These are phyloP conservation scores for Piloderma croceum DNA, from an alignment of 768 basidiomycete species.

Conservation along the genomic window DNA sequence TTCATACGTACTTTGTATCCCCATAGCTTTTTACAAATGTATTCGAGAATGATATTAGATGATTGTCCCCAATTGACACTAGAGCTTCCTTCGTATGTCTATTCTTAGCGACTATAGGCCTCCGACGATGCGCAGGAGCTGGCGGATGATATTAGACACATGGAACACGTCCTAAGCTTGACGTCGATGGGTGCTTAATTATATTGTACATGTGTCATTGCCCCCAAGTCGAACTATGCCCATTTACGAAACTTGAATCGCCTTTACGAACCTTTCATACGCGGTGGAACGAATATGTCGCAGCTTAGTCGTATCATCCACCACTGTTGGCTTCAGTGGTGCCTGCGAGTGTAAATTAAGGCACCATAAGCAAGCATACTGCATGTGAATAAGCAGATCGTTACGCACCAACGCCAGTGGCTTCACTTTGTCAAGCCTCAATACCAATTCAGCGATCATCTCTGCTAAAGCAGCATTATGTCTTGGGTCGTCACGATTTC, in stretches of 20 bases:
- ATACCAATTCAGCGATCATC: constrained; percentile 63
- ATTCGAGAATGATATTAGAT: too few relatives aligned
- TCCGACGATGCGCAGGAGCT: too few relatives aligned
- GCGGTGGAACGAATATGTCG: constrained; percentile 60
- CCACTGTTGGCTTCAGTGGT: constrained; percentile 38
- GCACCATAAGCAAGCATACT: constrained; percentile 6
- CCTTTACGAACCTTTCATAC: constrained; percentile 59
- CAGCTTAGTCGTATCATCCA: constrained; percentile 55
- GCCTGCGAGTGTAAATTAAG: constrained; percentile 28
- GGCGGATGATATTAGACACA: too few relatives aligned
- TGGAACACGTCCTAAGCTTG: too few relatives aligned
- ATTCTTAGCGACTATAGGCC: too few relatives aligned
- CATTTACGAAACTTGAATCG: constrained; percentile 35
- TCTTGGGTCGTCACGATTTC: constrained; percentile 50
- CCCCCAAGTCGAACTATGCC: not conserved
- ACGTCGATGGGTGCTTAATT: too few relatives aligned
- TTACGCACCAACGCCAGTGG: constrained; percentile 57
- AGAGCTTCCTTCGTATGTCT: too few relatives aligned
- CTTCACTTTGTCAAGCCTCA: constrained; percentile 51
- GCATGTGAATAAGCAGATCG: constrained; percentile 1
- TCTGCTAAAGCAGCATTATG: constrained; percentile 67
- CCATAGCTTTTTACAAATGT: too few relatives aligned
- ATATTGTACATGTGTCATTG: too few relatives aligned
- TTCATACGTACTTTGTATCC: too few relatives aligned
- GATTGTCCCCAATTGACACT: too few relatives aligned